Conservation (phyloP, 192 early-diverging fungal genomes). For the Podila clonocystis region DNA sequence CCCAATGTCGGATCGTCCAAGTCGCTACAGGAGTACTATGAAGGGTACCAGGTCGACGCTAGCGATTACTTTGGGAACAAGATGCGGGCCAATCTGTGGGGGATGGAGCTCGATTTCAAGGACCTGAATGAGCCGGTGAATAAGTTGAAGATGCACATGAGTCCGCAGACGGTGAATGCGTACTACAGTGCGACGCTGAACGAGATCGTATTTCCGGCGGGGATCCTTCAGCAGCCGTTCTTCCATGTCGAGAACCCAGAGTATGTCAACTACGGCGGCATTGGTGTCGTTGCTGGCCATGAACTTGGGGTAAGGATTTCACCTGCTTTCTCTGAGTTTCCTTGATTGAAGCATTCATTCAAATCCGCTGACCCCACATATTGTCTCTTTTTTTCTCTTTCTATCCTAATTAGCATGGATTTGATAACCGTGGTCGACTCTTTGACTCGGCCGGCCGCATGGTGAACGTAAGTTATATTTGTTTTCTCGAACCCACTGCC, state of each 20-base stretch:
- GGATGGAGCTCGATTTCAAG: constrained; percentile 23
- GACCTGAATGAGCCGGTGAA: constrained; percentile 51
- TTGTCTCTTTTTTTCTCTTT: not conserved
- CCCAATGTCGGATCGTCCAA: constrained; percentile 56
- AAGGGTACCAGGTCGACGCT: constrained; percentile 50
- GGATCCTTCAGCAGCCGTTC: constrained; percentile 70
- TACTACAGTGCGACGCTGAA: constrained; percentile 61
- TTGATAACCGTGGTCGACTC: constrained; percentile 67
- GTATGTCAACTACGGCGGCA: constrained; percentile 72
- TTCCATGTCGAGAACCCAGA: constrained; percentile 63
- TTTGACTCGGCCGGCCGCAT: constrained; percentile 63
- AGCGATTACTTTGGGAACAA: constrained; percentile 69
- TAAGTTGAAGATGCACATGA: constrained; percentile 57
- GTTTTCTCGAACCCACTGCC: constrained; percentile 21
- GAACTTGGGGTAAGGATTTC: constrained; percentile 64
- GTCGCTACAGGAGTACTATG: constrained; percentile 61
- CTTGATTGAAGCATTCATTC: no score
- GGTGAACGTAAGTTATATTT: constrained; percentile 25
- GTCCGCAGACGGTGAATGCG: constrained; percentile 64
- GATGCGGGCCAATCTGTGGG: constrained; percentile 52
- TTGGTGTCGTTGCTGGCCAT: constrained; percentile 78
- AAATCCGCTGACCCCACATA: not conserved
- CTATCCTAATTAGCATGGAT: constrained; percentile 60
- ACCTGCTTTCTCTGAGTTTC: constrained; percentile 36
- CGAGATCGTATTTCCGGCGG: constrained; percentile 62